Evolutionary conservation across 2,329 filamentous ascomycete species (phyloP), one percentile per base, ranked within the genome.

Genomic region (Macroventuria anomochaeta): DNA sequence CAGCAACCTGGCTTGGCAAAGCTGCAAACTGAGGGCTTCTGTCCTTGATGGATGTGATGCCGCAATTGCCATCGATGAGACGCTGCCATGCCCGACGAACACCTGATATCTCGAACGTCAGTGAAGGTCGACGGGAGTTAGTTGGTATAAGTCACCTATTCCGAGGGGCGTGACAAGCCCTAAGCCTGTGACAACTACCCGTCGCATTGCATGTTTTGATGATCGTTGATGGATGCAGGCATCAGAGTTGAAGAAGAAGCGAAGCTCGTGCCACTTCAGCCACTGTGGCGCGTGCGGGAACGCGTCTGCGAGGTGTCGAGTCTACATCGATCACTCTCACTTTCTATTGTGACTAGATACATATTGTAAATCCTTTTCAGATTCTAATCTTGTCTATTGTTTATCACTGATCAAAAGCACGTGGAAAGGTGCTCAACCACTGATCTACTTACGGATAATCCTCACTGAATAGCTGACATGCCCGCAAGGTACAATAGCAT

Each of bases 1-100:
- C 95, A 36, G 93, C 93, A 44, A 97, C 86, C 47, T 88, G 91
- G 73, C 91, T 95, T 11, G 93, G 91, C 34, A 97, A 79, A 36
- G 86, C 84, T 7, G 80, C 80, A 82, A 93, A 96, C 61, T 79
- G 74, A 58, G 80, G 58, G 76, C 86, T 84, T 46, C 85, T 81
- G 53, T 84, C 74, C 52, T 82, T 83, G 46, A 95, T 83, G 64
- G 89, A 93, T 53, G 87, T 82, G 65, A 99, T 86, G 59, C 93
- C 95, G 57, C 88, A 92, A 32, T 93, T 82, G 37, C 91, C 87
- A 34, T 89, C 86, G 25, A 97, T 75, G 34, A 99, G 85, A 46
- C 90, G 88, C 55, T 79, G 82, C 95, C 95, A 99, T 56, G 90
- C 90, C 50, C 80, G 85, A 61, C 85, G 85, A 59, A 89, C 82